Evolutionary conservation across 2,329 filamentous ascomycete genomes (phyloP).

Genomic region (Nigrospora sphaerica): DNA sequence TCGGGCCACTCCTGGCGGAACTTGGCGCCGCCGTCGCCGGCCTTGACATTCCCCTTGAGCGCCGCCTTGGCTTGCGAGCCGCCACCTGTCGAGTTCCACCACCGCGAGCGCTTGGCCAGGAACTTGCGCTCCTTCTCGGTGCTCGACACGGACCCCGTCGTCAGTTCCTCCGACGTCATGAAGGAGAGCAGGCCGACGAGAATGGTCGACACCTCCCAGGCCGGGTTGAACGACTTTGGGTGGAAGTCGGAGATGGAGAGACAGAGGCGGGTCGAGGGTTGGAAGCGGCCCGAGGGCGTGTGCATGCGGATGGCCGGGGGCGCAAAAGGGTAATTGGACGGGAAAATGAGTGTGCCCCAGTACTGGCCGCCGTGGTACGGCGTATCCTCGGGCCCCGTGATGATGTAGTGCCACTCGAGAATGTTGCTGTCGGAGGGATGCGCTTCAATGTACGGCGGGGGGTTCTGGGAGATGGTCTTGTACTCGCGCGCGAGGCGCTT

Average conservation of each 20-base stretch:
- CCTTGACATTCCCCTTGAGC: constrained; percentile 74
- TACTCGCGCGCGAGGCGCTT: constrained; percentile 64
- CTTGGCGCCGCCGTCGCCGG: constrained; percentile 85
- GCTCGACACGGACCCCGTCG: constrained; percentile 79
- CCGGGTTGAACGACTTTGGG: constrained; percentile 94
- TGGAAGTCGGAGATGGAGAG: constrained; percentile 97
- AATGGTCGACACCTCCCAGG: constrained; percentile 97
- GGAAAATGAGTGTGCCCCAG: constrained; percentile 95
- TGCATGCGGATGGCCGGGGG: constrained; percentile 98
- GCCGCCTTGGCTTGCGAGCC: constrained; percentile 58
- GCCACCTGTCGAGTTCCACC: constrained; percentile 96
- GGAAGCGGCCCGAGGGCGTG: constrained; percentile 91
- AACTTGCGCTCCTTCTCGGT: constrained; percentile 70
- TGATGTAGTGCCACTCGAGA: constrained; percentile 94
- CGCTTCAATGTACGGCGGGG: constrained; percentile 81
- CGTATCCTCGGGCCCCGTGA: constrained; percentile 88
- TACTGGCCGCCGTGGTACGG: constrained; percentile 95
- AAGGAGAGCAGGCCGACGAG: constrained; percentile 90
- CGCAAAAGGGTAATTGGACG: constrained; percentile 92
- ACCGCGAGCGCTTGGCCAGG: constrained; percentile 70
- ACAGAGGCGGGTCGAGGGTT: constrained; percentile 84
- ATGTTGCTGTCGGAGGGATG: constrained; percentile 90
- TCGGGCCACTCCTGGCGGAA: constrained; percentile 89
- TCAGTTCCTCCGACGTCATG: constrained; percentile 99
- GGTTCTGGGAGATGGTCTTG: constrained; percentile 61